Base-by-base conservation (phyloP, 2,329 filamentous ascomycete species). In the Diaporthe capsici region DNA sequence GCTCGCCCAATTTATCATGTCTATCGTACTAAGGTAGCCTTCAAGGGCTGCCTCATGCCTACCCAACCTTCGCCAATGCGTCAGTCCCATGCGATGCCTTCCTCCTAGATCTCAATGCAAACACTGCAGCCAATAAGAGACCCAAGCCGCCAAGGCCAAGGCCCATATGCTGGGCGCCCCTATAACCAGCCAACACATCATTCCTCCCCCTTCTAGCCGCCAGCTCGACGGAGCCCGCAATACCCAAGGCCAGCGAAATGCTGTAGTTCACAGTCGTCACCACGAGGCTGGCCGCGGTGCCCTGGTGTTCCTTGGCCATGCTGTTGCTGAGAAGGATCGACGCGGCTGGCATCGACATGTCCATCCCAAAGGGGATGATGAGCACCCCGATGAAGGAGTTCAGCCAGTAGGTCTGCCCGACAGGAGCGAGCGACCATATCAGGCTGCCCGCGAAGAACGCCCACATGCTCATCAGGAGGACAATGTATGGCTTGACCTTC, bases 191-290 rank as follows among this genome's bases (percentile, higher is more conserved):
- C 15, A 86, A 75, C 44, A 81, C 72, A 57, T 84, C 79, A 47
- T 79, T 73, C 1, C 79, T 78, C 4, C 74, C 73, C 22, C 79
- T 53, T 57, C 80, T 79, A 0, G 86, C 80, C 8, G 85, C 82
- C 0, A 83, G 82, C 79, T 94, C 91, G 3, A 93, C 88, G 0
- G 91, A 93, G 0, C 91, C 92, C 0, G 92, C 92, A 61, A 94
- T 88, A 0, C 92, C 93, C 0, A 94, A 85, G 0, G 90, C 91
- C 3, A 94, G 82, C 1, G 90, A 91, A 47, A 94, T 93, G 75
- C 88, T 89, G 80, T 94, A 94, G 81, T 94, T 94, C 76, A 94
- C 89, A 15, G 92, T 86, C 0, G 92, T 93, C 75, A 88, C 91
- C 44, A 93, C 90, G 8, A 94, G 81, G 25, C 87, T 90, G 13